Percentiles rank a stretch among this genome's conserved stretches.
phyloP scores from a whole-genome alignment of 1,284 basidiomycete genomes.

The Malassezia furfur region DNA sequence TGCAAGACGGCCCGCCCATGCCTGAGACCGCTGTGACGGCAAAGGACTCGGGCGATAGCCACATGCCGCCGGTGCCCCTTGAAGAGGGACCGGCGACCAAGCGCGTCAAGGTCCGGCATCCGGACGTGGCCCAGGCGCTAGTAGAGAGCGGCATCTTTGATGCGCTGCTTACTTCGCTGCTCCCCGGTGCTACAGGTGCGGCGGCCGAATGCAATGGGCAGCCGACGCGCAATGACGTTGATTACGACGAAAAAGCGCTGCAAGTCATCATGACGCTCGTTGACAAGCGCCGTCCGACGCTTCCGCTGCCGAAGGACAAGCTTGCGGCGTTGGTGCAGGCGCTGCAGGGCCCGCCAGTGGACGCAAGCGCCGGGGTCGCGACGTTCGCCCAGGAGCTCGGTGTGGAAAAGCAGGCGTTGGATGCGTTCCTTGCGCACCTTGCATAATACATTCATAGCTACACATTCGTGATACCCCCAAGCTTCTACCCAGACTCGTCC shows the following conservation, averaged over 20 bases:
- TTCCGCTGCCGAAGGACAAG: slow-evolving; percentile 1
- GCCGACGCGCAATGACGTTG: slow-evolving; percentile 51
- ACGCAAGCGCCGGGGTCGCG: background rate
- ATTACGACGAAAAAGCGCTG: slow-evolving; percentile 71
- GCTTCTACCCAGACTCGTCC: background rate
- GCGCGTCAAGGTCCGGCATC: slow-evolving; percentile 25
- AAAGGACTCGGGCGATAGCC: slow-evolving; percentile 26
- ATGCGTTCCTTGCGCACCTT: background rate
- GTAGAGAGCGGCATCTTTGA: slow-evolving; percentile 30
- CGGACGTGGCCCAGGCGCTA: slow-evolving; percentile 36
- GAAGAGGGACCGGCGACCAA: slow-evolving; percentile 42
- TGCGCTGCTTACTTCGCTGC: slow-evolving; percentile 35
- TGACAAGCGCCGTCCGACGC: slow-evolving; percentile 9
- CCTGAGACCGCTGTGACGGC: slow-evolving; percentile 47
- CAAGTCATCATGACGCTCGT: slow-evolving; percentile 52
- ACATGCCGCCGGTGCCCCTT: slow-evolving; percentile 25
- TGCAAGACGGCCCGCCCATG: background rate
- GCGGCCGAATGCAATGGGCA: slow-evolving; percentile 11
- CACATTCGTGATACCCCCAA: background rate
- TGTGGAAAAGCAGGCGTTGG: slow-evolving; percentile 1
- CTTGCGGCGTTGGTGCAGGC: background rate
- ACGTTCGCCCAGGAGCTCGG: slow-evolving; percentile 5
- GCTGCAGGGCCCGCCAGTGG: background rate
- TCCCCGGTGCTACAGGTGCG: slow-evolving; percentile 15
- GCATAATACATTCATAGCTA: background rate